Base-by-base conservation (phyloP, 2,329 filamentous ascomycete genomes). In the Davidsoniella virescens region DNA sequence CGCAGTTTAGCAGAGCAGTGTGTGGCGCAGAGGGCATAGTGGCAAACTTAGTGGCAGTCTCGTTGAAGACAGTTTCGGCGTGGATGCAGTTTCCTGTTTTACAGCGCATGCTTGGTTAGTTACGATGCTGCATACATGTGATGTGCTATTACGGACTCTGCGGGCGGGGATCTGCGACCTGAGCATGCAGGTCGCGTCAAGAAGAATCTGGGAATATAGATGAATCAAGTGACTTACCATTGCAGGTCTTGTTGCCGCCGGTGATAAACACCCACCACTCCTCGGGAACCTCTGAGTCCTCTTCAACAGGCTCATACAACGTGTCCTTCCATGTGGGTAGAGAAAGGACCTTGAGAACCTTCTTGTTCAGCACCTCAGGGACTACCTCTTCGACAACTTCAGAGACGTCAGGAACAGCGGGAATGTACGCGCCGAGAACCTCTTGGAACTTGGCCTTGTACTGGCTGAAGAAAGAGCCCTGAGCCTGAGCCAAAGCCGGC, bases 241-340 rank as follows among this genome's bases (percentile, higher is more conserved):
- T 81, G 68, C 84, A 90, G 29, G 84, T 87, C 68, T 79, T 82
- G 70, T 88, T 87, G 57, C 82, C 84, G 57, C 82, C 84, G 8
- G 79, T 84, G 57, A 86, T 67, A 57, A 84, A 71, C 54, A 90
- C 68, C 70, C 83, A 80, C 82, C 82, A 87, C 65, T 87, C 80
- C 64, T 82, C 80, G 4, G 83, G 80, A 54, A 70, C 72, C 9
- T 75, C 73, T 55, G 74, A 72, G 25, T 65, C 75, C 7, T 75
- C 64, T 54, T 76, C 68, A 52, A 82, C 76, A 26, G 77, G 74
- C 47, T 68, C 68, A 60, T 76, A 79, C 54, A 90, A 68, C 2
- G 78, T 76, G 23, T 80, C 66, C 63, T 80, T 76, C 82, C 83
- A 86, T 70, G 81, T 82, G 56, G 78, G 68, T 52, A 86, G 68